Conservation (phyloP, 208 protist species). For the Trypanosoma boissoni region DNA sequence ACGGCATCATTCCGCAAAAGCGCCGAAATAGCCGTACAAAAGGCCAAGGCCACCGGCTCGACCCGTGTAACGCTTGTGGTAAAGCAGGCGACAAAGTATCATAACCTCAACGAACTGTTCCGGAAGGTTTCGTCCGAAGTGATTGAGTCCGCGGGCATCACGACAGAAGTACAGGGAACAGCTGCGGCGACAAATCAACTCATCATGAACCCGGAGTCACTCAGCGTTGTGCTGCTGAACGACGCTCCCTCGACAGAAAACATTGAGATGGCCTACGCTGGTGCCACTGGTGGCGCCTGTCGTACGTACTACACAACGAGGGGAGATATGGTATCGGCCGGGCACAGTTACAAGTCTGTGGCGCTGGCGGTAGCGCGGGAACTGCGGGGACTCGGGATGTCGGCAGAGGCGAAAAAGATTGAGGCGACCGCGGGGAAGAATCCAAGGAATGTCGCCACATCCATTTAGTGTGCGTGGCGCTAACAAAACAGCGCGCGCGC, state of each 20-base stretch:
- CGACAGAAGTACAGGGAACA: constrained; percentile 51
- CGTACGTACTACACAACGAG: constrained; percentile 58
- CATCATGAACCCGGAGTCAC: constrained; percentile 66
- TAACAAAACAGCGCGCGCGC: background rate
- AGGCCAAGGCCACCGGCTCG: constrained; percentile 53
- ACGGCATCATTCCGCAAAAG: constrained; percentile 51
- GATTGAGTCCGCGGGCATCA: constrained; percentile 58
- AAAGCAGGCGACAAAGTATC: constrained; percentile 76
- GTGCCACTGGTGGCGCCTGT: constrained; percentile 58
- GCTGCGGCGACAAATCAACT: constrained; percentile 62
- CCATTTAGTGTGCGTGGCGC: constrained; percentile 25
- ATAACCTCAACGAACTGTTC: constrained; percentile 69
- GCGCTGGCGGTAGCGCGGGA: constrained; percentile 61
- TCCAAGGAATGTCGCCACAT: constrained; percentile 37
- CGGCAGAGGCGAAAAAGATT: constrained; percentile 61
- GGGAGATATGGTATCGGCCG: constrained; percentile 56
- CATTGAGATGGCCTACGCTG: constrained; percentile 67
- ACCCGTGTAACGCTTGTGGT: constrained; percentile 65
- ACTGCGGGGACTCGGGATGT: constrained; percentile 63
- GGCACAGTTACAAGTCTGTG: constrained; percentile 75
- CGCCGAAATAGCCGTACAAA: constrained; percentile 56
- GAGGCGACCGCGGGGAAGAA: constrained; percentile 62
- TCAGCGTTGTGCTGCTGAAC: constrained; percentile 64
- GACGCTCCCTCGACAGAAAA: constrained; percentile 68
- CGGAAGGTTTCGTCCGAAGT: constrained; percentile 37